These are phyloP conservation scores for Phlebopus sp. DNA, from an alignment of 1,284 basidiomycete genomes.

Conservation along the genomic window DNA sequence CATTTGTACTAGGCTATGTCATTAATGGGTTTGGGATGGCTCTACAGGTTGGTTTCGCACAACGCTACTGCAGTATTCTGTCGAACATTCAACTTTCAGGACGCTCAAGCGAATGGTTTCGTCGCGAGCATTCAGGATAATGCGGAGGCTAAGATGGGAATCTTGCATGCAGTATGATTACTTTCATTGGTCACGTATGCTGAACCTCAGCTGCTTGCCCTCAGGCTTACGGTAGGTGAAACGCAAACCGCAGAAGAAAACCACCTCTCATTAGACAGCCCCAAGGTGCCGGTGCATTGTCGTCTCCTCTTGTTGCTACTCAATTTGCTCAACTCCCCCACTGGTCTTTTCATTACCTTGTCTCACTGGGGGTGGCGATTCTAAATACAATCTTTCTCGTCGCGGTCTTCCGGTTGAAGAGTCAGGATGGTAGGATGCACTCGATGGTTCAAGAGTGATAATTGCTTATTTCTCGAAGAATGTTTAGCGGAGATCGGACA, in stretches of 20 bases:
- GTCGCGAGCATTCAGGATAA: conserved; percentile 30
- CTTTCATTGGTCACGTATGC: background rate
- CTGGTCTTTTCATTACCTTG: conserved; percentile 68
- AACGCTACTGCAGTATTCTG: background rate
- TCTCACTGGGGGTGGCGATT: conserved; percentile 54
- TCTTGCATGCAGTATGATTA: conserved; percentile 26
- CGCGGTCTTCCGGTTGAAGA: conserved; percentile 51
- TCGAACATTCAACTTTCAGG: conserved; percentile 11
- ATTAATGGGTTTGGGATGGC: conserved; percentile 65
- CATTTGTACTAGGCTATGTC: conserved; percentile 54
- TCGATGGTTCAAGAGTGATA: background rate
- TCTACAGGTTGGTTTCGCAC: conserved; percentile 26
- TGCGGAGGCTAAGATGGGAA: conserved; percentile 30
- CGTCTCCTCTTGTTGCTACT: conserved; percentile 60
- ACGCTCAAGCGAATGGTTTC: conserved; percentile 33
- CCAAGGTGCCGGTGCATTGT: conserved; percentile 56
- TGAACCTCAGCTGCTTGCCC: background rate
- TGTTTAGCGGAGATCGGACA: conserved; percentile 35
- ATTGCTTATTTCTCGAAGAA: conserved; percentile 20
- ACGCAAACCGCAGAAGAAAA: background rate
- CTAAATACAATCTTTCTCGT: conserved; percentile 43
- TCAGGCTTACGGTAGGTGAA: conserved; percentile 31
- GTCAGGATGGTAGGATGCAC: conserved; percentile 47
- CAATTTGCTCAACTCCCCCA: conserved; percentile 50
- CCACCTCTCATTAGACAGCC: conserved; percentile 2